Base-by-base conservation (phyloP, 148 eudicot genomes). In the Selenicereus undatus region DNA sequence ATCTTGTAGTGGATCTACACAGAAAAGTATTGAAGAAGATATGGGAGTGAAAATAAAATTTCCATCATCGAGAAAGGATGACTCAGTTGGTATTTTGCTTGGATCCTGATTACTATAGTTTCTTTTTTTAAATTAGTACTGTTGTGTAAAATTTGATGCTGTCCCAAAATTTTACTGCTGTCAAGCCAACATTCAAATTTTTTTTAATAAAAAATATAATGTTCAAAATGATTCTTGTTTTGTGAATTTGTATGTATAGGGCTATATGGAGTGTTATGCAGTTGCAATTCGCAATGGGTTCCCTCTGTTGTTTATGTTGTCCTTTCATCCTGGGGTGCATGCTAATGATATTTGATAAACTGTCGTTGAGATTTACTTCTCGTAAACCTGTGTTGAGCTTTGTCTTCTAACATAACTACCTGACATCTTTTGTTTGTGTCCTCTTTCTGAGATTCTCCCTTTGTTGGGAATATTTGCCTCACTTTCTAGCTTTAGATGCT, bases 41-140 rank as follows among this genome's bases (percentile, higher is more conserved):
- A 80, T 84, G 81, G 97, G 93, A 73, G 98, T 90, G 82, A 89
- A 86, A 83, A 76, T 95, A 51, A 83, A 85, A 76, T 89, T 93
- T 88, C 94, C 94, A 42, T 76, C 89, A 73, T 85, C 89, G 21
- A 93, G 77, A 79, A 81, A 76, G 21, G 93, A 86, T 45, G 94
- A 95, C 81, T 80, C 83, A 45, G 82, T 95, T 39, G 77, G 98
- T 95, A 88, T 74, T 87, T 83, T 74, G 8, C 77, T 82, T 82
- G 76, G 58, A 35, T 81, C 72, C 80, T 70, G 14, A 14, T 64
- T 75, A 76, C n/a, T 74, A 43, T 51, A 39, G 3, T 68, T 66
- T 27, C 14, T 66, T 6, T n/a, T 62, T n/a, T 62, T 2, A n/a
- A 35, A 39, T 50, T 39, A 56, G 43, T 64, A 64, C 29, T 64